These are phyloP conservation scores for Fistulinella cinereoalba DNA, from an alignment of 1,284 basidiomycete species.

Conservation along the genomic window DNA sequence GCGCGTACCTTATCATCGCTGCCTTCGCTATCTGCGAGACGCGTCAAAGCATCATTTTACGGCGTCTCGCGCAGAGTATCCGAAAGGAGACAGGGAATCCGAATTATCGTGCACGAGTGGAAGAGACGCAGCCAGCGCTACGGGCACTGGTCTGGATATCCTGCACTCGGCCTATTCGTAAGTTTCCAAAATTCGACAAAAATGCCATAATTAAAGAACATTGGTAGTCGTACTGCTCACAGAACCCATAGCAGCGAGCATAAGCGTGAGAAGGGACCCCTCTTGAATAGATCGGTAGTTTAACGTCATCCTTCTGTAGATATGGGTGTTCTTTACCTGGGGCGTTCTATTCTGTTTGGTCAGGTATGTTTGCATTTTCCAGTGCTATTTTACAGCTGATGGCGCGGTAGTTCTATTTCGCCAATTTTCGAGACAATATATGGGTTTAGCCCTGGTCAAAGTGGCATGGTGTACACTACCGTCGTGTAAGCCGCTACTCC, in stretches of 20 bases:
- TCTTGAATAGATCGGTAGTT: not conserved
- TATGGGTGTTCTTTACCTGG: slow-evolving; percentile 79
- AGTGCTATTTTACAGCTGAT: not conserved
- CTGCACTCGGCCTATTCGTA: slow-evolving; percentile 67
- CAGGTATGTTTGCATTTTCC: slow-evolving; percentile 37
- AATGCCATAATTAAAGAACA: not conserved
- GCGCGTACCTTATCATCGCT: slow-evolving; percentile 44
- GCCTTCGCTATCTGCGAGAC: slow-evolving; percentile 59
- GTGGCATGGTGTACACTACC: slow-evolving; percentile 60
- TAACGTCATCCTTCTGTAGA: slow-evolving; percentile 33
- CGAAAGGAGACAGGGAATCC: slow-evolving; percentile 63
- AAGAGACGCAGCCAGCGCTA: slow-evolving; percentile 59
- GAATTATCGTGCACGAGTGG: slow-evolving; percentile 62
- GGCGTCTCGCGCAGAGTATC: slow-evolving; percentile 51
- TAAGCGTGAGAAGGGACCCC: slow-evolving; percentile 49
- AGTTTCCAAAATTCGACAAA: slow-evolving; percentile 24
- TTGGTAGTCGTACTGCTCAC: slow-evolving; percentile 57
- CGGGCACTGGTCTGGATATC: slow-evolving; percentile 59
- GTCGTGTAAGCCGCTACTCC: slow-evolving; percentile 49
- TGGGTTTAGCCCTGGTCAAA: slow-evolving; percentile 60
- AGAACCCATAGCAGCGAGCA: slow-evolving; percentile 73
- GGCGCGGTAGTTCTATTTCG: slow-evolving; percentile 51
- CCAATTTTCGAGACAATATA: slow-evolving; percentile 62
- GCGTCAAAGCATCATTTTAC: slow-evolving; percentile 58
- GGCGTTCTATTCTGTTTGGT: slow-evolving; percentile 72